Percentiles rank a stretch among this genome's conserved stretches.
These are phyloP conservation scores for Fusarium coicis DNA, from an alignment of 2,329 filamentous ascomycete species.

Conservation along the genomic window DNA sequence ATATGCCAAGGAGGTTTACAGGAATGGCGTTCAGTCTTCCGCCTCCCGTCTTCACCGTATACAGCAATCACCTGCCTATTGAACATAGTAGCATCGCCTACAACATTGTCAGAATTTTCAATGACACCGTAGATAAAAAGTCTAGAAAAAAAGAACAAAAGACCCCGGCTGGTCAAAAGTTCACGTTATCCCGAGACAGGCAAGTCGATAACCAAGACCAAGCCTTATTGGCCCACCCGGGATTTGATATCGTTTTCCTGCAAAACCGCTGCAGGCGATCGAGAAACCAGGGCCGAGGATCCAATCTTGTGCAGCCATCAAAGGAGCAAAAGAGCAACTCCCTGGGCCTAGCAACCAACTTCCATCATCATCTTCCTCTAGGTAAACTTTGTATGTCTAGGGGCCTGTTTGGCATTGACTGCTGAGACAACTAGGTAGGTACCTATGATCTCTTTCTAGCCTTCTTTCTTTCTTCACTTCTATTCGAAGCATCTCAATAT, in stretches of 20 bases:
- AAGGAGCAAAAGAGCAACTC: not conserved
- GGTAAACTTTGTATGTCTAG: not conserved
- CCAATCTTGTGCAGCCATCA: slow-evolving; percentile 22
- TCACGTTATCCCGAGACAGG: slow-evolving; percentile 34
- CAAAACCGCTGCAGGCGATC: slow-evolving; percentile 35
- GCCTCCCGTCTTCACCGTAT: not conserved
- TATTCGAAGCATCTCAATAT: not conserved
- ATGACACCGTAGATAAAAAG: slow-evolving; percentile 2
- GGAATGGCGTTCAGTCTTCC: not conserved
- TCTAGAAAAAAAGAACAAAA: slow-evolving; percentile 32
- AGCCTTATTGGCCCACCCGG: slow-evolving; percentile 13
- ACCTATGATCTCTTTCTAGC: not conserved
- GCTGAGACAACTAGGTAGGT: not conserved
- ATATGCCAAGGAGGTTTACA: not conserved
- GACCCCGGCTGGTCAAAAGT: slow-evolving; percentile 5
- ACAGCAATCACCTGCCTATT: slow-evolving; percentile 2
- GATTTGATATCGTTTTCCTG: slow-evolving; percentile 30
- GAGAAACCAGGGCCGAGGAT: slow-evolving; percentile 24
- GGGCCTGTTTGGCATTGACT: not conserved
- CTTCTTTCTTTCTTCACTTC: not conserved
- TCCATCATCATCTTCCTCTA: not conserved
- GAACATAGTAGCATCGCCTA: not conserved
- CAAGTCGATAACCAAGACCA: slow-evolving; percentile 31
- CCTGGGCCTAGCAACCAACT: not conserved
- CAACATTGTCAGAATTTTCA: slow-evolving; percentile 19